Evolutionary conservation across 2,329 filamentous ascomycete species (phyloP), one percentile per base, ranked within the genome.

Genomic region (Monilinia fructicola): DNA sequence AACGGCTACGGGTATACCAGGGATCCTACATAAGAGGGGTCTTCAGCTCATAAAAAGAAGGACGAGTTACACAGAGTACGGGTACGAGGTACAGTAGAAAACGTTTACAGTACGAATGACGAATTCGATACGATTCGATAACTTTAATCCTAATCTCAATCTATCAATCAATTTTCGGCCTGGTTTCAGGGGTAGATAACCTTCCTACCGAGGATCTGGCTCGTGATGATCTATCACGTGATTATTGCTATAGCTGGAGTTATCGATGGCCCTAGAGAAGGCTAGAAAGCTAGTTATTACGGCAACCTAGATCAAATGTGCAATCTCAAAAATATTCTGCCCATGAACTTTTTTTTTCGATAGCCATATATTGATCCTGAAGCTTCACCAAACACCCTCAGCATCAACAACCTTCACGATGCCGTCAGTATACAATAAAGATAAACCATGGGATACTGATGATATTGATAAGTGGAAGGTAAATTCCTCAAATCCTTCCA

Each of bases 401-500:
- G 67, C 67, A 71, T 58, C 64, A 69, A 56, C 64, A 69, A 56
- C 50, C 16, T 18, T 60, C 71, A 76, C 73, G 53, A 93, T 97
- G 93, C 92, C 93, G 70, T 95, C 92, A 40, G 96, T 90, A 71
- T 87, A 97, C 80, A 90, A 97, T 69, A 90, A 86, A 72, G 92
- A 96, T 3, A 97, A 97, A 79, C 91, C 92, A 65, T 96, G 93
- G 93, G 93, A 97, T 75, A 96, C 93, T 66, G 93, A 96, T 70
- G 95, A 97, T 75, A 92, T 98, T 71, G 94, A 98, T 81, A 96
- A 97, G 78, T 98, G 93, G 93, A 94, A 93, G 83, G 88, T 89
- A 69, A 64, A 59, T 65, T 31, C 42, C 31, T 28, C 55, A 52
- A 46, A n/a, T 40, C 48, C 4, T 54, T 26, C 54, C 40, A 28